These are phyloP conservation scores for Pichia sp. DNA, from an alignment of 1,139 yeast species.

Conservation along the genomic window DNA sequence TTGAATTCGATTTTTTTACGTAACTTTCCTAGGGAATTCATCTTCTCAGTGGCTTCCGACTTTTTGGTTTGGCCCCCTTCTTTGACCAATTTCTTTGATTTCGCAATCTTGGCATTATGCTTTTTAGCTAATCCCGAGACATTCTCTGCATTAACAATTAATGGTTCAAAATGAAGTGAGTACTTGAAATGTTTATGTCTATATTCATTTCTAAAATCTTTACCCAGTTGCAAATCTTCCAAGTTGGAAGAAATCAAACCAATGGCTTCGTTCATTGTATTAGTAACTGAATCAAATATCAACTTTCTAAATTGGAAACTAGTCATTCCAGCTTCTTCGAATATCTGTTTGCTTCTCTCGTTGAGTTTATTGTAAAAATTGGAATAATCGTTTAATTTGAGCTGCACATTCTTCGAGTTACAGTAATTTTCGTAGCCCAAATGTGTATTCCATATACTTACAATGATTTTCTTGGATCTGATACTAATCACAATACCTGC, in stretches of 20 bases:
- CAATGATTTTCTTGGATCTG: constrained; percentile 43
- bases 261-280: constrained; percentile 6
- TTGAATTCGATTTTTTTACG: constrained; percentile 18
- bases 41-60: constrained; percentile 1
- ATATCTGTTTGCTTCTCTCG: constrained; percentile 6
- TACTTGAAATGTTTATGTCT: constrained; percentile 6
- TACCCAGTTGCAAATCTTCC: not conserved
- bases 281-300: constrained; percentile 30
- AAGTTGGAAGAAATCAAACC: not conserved
- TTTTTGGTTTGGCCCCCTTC: no score
- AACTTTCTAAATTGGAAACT: constrained; percentile 41
- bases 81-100: no score
- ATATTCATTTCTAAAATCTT: not conserved
- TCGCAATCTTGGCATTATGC: no score
- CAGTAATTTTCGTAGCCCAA: constrained; percentile 27
- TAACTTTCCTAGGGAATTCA: constrained; percentile 18
- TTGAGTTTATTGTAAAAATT: not conserved
- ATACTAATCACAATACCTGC: constrained; percentile 46
- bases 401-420: not conserved
- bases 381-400: not conserved
- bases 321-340: constrained; percentile 24
- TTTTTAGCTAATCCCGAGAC: no score
- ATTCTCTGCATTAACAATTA: no score
- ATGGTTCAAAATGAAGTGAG: constrained; percentile 5
- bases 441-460: constrained; percentile 49